phyloP scores from a whole-genome alignment of 2,329 filamentous ascomycete genomes.

The Elsinoe fawcettii region DNA sequence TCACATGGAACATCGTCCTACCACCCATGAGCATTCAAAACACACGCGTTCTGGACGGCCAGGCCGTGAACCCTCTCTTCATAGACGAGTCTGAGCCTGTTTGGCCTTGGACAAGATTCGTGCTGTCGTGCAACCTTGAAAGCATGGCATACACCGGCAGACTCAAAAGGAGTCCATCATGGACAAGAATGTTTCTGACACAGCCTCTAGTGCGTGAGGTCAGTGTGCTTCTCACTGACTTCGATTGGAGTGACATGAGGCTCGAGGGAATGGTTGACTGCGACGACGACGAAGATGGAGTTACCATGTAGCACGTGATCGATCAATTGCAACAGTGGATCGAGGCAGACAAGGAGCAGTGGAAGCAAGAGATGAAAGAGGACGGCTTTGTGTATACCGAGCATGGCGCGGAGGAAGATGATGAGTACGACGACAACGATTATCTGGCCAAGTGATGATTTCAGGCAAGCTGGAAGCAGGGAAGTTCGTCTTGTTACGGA shows the following conservation, averaged over 20 bases:
- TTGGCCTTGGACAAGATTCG: background rate
- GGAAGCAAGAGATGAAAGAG: no score
- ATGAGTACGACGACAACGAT: no score
- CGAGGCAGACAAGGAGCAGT: no score
- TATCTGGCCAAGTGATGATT: no score
- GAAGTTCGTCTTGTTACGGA: no score
- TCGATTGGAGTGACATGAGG: no score
- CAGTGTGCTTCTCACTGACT: no score
- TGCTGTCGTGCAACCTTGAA: background rate
- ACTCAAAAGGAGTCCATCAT: background rate
- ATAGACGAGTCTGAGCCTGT: background rate
- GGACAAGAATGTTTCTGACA: background rate
- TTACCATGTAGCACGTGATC: no score
- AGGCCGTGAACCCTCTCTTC: background rate
- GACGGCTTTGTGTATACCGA: no score
- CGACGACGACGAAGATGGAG: background rate
- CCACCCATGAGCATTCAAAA: background rate
- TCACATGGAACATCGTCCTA: background rate
- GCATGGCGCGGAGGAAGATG: no score
- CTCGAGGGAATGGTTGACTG: background rate
- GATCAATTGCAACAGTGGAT: no score
- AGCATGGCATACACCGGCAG: background rate
- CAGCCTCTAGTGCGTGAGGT: background rate
- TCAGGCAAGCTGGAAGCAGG: no score
- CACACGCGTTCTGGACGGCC: background rate